Evolutionary conservation across 148 eudicot genomes (phyloP), one percentile per base, ranked within the genome.

Genomic region (Nyssa sinensis): DNA sequence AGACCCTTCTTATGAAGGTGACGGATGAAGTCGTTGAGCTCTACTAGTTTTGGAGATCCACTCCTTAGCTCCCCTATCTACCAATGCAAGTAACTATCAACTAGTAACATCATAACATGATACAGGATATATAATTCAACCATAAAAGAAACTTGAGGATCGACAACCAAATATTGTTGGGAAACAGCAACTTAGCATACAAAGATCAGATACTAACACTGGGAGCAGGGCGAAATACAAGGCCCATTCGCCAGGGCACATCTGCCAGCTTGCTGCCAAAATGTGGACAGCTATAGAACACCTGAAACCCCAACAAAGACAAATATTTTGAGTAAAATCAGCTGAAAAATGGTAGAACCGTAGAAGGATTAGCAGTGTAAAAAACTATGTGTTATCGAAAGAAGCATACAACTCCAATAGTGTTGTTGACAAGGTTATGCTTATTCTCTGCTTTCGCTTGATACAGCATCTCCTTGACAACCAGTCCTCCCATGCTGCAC

Each of bases 211-310:
- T 31, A 82, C 92, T 88, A 12, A 95, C 99, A 65, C 89, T 84
- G 31, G 99, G 99, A 67, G 99, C 99, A 80, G 99, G 99, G 69
- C 98, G 99, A 78, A 95, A 89, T 66, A 95, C 99, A 86, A 89
- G 88, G 72, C 99, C 99, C 99, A 95, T 93, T 73, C 97, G 85
- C 98, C 98, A 95, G 59, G 99, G 99, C 94, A 95, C 84, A 78
- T 95, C 99, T 62, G 99, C 99, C 72, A 95, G 97, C 79, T 72
- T 91, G 87, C 98, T 95, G 76, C 99, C 99, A 79, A 93, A 93
- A 83, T 95, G 99, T 29, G 99, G 99, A 79, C 99, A 95, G 73
- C 99, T 95, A 73, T 93, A 95, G 82, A 93, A 95, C 23, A 91
- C 98, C 99, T 95, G 80, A 71, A 33, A 82, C 83, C 75, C 78